Evolutionary conservation across 306 rosid species (phyloP).

Genomic region (Psophocarpus tetragonolobus): DNA sequence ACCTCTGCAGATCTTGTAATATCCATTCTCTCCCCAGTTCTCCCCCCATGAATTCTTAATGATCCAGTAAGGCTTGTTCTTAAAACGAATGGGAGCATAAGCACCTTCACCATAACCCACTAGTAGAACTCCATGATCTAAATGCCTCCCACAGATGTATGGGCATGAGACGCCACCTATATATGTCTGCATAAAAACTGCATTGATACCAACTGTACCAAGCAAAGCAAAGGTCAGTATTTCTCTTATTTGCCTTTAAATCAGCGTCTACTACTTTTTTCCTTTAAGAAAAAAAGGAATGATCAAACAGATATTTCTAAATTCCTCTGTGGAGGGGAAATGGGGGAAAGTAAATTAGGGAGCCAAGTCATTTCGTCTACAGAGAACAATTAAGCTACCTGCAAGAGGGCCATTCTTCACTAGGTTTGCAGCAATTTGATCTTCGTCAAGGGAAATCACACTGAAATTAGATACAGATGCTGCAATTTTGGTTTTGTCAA

Average conservation of each 20-base stretch:
- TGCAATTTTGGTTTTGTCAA: constrained; percentile 67
- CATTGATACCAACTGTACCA: constrained; percentile 84
- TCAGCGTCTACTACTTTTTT: background rate
- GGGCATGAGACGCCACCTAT: constrained; percentile 88
- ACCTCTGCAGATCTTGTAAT: constrained; percentile 88
- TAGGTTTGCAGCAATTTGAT: constrained; percentile 94
- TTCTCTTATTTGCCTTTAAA: background rate
- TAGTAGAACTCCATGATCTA: constrained; percentile 90
- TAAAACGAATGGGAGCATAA: constrained; percentile 77
- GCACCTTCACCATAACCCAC: constrained; percentile 86
- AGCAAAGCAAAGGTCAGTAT: constrained; percentile 25
- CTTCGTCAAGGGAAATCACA: constrained; percentile 78
- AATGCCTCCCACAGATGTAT: constrained; percentile 58
- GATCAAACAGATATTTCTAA: background rate
- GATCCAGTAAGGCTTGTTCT: constrained; percentile 91
- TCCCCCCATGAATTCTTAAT: constrained; percentile 93
- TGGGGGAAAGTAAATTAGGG: background rate
- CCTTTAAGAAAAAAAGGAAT: background rate
- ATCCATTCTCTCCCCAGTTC: constrained; percentile 89
- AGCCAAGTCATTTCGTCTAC: background rate
- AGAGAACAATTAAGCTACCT: constrained; percentile 45
- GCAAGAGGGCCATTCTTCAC: constrained; percentile 90
- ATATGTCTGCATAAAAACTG: constrained; percentile 89
- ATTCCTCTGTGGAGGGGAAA: background rate
- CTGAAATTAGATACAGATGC: constrained; percentile 81